These are phyloP conservation scores for Mollisia scopiformis DNA, from an alignment of 2,329 filamentous ascomycete genomes.

Conservation along the genomic window DNA sequence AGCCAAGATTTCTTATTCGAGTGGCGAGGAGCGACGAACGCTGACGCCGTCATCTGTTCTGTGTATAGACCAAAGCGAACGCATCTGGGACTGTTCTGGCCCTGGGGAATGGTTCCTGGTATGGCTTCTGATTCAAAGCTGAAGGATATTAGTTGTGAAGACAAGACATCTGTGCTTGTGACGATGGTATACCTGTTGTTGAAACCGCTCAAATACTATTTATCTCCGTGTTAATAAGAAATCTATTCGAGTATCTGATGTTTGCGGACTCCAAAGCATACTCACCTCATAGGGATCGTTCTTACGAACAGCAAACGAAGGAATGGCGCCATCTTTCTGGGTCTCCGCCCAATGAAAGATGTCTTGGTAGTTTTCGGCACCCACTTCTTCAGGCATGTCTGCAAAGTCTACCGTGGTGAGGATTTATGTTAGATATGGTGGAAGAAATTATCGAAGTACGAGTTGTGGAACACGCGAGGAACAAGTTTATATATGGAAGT, in stretches of 20 bases:
- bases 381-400: too few relatives aligned
- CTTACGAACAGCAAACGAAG: conserved; percentile 54
- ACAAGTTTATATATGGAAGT: too few relatives aligned
- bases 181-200: too few relatives aligned
- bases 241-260: not conserved
- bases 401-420: too few relatives aligned
- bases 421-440: too few relatives aligned
- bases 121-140: conserved; percentile 44
- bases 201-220: conserved; percentile 42
- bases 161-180: too few relatives aligned
- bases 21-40: conserved; percentile 46
- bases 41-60: conserved; percentile 48
- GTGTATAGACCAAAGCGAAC: conserved; percentile 47
- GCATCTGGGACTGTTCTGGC: conserved; percentile 45
- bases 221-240: not conserved
- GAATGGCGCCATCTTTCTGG: conserved; percentile 57
- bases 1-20: conserved; percentile 42
- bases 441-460: too few relatives aligned
- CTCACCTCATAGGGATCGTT: conserved; percentile 56
- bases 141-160: too few relatives aligned
- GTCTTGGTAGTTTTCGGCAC: conserved; percentile 54
- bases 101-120: conserved; percentile 44
- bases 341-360: conserved; percentile 63
- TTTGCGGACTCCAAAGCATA: conserved; percentile 49
- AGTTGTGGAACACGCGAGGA: too few relatives aligned